Conservation (phyloP, 371 early-diverging fungal species). For the Nosema muscidifuracis region DNA sequence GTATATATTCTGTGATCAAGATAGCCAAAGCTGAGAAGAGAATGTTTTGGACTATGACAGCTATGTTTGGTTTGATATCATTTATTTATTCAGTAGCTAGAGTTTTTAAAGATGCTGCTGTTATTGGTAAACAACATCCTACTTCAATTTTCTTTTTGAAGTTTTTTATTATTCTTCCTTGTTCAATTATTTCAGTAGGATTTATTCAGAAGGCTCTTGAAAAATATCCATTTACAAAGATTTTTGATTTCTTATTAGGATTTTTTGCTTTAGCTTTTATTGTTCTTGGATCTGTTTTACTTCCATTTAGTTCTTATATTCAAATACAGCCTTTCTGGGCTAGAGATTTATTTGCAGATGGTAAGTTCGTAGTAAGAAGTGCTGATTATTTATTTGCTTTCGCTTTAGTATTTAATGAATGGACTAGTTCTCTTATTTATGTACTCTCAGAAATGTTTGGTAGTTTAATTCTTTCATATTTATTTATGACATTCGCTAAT, state of each 20-base stretch:
- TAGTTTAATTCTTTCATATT: slow-evolving; percentile 51
- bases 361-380: slow-evolving; percentile 48
- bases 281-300: slow-evolving; percentile 39
- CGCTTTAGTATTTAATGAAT: slow-evolving; percentile 49
- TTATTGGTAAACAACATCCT: slow-evolving; percentile 48
- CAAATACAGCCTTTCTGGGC: slow-evolving; percentile 49
- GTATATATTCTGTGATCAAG: slow-evolving; percentile 18
- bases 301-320: slow-evolving; percentile 44
- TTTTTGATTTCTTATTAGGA: slow-evolving; percentile 23
- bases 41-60: slow-evolving; percentile 52
- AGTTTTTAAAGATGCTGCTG: slow-evolving; percentile 57
- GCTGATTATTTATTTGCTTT: slow-evolving; percentile 45
- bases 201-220: slow-evolving; percentile 48
- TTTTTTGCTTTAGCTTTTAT: slow-evolving; percentile 52
- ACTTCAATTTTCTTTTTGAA: slow-evolving; percentile 58
- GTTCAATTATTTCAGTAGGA: slow-evolving; percentile 39
- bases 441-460: slow-evolving; percentile 59
- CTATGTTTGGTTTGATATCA: slow-evolving; percentile 50
- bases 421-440: slow-evolving; percentile 56
- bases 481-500: slow-evolving; percentile 58
- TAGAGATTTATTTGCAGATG: slow-evolving; percentile 56
- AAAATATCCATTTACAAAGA: slow-evolving; percentile 22
- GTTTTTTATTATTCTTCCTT: slow-evolving; percentile 50
- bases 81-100: slow-evolving; percentile 57
- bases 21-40: slow-evolving; percentile 51